Evolutionary conservation across 2,329 filamentous ascomycete genomes (phyloP), one percentile per base, ranked within the genome.

Genomic region (Alternaria gansuensis): DNA sequence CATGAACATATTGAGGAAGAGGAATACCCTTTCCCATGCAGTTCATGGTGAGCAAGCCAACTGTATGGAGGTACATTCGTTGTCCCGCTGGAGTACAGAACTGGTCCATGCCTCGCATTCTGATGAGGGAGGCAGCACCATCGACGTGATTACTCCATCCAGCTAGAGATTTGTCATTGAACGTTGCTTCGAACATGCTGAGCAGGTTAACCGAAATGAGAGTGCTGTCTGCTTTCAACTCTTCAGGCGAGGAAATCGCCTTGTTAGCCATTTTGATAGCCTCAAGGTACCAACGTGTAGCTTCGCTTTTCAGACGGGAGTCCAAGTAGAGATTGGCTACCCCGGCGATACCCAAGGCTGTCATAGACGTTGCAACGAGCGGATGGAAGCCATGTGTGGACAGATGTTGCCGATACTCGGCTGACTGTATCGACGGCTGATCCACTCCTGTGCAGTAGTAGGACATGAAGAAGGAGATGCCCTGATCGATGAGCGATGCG

Each of bases 61-160:
- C 57, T 0, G 68, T 68, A 44, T 77, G 74, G 17, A 73, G 54
- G 48, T 73, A 76, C 73, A 76, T 72, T 8, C 74, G 60, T 28
- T 70, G 62, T 7, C 74, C 72, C 1, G 73, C 70, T 11, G 66
- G 63, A 1, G 72, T 73, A 1, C 57, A 33, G 26, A 77, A 72
- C 29, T 77, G 75, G 0, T 59, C 44, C 26, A 45, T 61, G 2
- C 76, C 77, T 13, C 77, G 71, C 45, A 76, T 53, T 23, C 62
- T 68, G 24, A 78, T 51, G 2, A 79, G 65, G 3, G 69, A 71
- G 2, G 72, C 66, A 0, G 74, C 72, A 17, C 77, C 77, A 9
- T 73, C 64, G n/a, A 79, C 71, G 52, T 79, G 77, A 29, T 72
- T 71, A 31, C 58, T 67, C 71, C 73, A 79, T 5, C 70, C 72